Percentiles rank a stretch among this genome's conserved stretches.
phyloP scores from a whole-genome alignment of 345 rosid genomes.

The Arabis alpina region DNA sequence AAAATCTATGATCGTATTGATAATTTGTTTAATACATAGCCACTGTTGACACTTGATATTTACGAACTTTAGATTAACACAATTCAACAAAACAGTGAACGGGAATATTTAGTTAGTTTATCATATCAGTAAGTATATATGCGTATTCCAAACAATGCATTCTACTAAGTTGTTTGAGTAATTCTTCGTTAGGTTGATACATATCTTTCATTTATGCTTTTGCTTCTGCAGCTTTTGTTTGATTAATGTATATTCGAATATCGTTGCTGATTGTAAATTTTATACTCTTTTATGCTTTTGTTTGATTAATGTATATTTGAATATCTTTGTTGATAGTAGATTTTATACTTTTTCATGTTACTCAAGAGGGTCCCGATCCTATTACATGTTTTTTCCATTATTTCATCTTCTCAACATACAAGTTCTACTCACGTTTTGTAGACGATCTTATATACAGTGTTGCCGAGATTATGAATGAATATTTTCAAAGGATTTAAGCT shows the following conservation, averaged over 20 bases:
- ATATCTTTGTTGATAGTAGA: too few species aligned
- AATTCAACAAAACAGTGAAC: too few species aligned
- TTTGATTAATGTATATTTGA: too few species aligned
- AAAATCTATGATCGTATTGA: too few species aligned
- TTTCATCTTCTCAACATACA: background rate
- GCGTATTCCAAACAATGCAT: too few species aligned
- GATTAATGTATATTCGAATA: background rate
- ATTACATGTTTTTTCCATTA: slow-evolving; percentile 9
- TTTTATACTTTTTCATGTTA: too few species aligned
- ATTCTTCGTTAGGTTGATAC: slow-evolving; percentile 67
- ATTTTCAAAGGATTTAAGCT: slow-evolving; percentile 88
- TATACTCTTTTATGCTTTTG: slow-evolving; percentile 3
- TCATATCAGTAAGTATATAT: too few species aligned
- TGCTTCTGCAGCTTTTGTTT: slow-evolving; percentile 1
- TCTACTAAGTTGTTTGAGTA: too few species aligned
- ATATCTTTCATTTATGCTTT: background rate
- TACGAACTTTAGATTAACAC: too few species aligned
- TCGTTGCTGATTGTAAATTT: slow-evolving; percentile 10
- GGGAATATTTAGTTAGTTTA: too few species aligned
- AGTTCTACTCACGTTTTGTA: background rate
- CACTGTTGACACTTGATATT: too few species aligned
- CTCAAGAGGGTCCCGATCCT: slow-evolving; percentile 73
- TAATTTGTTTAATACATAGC: too few species aligned
- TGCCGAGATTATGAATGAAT: slow-evolving; percentile 73
- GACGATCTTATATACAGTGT: slow-evolving; percentile 55